Evolutionary conservation across 1,284 basidiomycete genomes (phyloP), one percentile per base, ranked within the genome.

Genomic region (Malassezia brasiliensis): DNA sequence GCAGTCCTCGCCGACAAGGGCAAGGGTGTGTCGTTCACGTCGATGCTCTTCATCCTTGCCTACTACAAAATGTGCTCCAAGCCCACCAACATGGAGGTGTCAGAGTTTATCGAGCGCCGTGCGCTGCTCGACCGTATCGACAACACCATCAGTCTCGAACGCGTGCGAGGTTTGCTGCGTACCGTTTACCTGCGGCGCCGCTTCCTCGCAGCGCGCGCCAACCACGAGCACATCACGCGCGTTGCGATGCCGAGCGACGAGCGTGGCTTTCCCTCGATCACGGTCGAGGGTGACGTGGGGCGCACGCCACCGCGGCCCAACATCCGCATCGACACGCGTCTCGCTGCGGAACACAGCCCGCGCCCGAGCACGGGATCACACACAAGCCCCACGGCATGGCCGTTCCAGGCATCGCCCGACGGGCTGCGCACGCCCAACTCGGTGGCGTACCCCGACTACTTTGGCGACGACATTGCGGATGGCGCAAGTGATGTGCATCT

Each of bases 31-130:
- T 86, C 88, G 17, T 96, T 96, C 77, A 88, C 84, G 6, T 82
- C 85, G 40, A 94, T 96, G 89, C 80, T 96, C 12, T 72, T 87
- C 44, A 77, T 96, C 51, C 78, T 98, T 32, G 87, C 89, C 0
- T 90, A 94, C 72, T 85, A 96, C 77, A 93, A 88, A 75, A 78
- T 96, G 54, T 90, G 96, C 63, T 82, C 90, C 56, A 89, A 94
- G 72, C 83, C 42, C 5, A 58, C 63, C 10, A 67, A 72, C 17
- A 58, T 75, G 30, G 62, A 61, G 38, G 52, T 74, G 22, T 63
- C 67, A 17, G 72, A 75, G 52, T 61, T 74, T 11, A 60, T 73
- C 50, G 65, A 72, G 41, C 56, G 70, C 7, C 61, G 68, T 8
- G 52, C 53, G 10, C 32, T 68, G 5, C 32, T 65, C 30, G 67